A percentile compares a stretch with the other conserved stretches of the same genome.
These are phyloP conservation scores for Aspergillus japonicus DNA, from an alignment of 2,329 filamentous ascomycete genomes.

Conservation along the genomic window DNA sequence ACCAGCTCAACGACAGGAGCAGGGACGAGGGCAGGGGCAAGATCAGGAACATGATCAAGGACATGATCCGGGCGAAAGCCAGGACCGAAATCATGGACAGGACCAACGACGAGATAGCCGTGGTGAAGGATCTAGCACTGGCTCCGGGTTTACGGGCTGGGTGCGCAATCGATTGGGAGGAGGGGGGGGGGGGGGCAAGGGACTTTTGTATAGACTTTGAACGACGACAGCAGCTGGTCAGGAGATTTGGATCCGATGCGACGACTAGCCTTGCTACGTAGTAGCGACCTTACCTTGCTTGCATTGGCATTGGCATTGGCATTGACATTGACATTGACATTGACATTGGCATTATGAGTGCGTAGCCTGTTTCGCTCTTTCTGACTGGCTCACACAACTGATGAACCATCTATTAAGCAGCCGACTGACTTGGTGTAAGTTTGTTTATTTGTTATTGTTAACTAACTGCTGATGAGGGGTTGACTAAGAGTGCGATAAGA, in stretches of 20 bases:
- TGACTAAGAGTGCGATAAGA: neutral
- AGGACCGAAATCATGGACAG: too few species aligned
- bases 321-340: too few species aligned
- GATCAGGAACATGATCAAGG: neutral
- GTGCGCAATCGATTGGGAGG: conserved; percentile 28
- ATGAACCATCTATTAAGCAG: too few species aligned
- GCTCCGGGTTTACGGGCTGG: conserved; percentile 22
- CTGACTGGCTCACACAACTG: neutral
- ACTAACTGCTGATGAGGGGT: too few species aligned
- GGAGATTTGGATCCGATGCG: neutral
- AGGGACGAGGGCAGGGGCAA: neutral
- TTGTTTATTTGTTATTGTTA: too few species aligned
- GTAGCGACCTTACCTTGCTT: neutral
- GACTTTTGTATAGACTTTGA: neutral
- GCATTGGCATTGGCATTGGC: neutral
- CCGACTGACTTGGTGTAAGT: too few species aligned
- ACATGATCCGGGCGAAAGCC: too few species aligned
- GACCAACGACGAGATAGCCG: conserved; percentile 13
- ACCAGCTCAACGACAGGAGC: neutral
- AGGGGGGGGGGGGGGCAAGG: neutral
- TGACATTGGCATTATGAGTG: neutral
- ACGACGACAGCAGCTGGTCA: neutral
- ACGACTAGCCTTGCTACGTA: neutral
- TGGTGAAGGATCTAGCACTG: conserved; percentile 12
- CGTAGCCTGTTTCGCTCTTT: neutral